Percentiles rank a stretch among this genome's conserved stretches.
These are phyloP conservation scores for Corylus heterophylla DNA, from an alignment of 306 rosid species.

Conservation along the genomic window DNA sequence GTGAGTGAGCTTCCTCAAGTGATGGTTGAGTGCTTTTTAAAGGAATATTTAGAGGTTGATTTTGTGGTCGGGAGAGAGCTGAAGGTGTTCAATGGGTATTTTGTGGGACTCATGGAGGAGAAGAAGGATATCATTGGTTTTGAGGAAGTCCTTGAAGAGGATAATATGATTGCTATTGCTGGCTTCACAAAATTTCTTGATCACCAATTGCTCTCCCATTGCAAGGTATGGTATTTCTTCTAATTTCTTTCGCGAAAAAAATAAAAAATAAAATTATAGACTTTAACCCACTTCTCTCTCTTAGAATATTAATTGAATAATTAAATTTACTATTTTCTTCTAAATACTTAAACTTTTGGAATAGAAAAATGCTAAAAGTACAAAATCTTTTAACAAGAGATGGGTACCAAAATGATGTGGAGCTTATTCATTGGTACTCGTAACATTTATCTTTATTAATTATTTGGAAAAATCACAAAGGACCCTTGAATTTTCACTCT, in stretches of 20 bases:
- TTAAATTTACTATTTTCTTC: too few relatives aligned
- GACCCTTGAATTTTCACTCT: too few relatives aligned
- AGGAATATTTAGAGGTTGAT: conserved; percentile 75
- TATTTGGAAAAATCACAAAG: too few relatives aligned
- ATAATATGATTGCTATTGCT: conserved; percentile 58
- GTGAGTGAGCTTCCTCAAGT: conserved; percentile 61
- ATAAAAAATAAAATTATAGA: too few relatives aligned
- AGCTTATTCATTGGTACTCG: too few relatives aligned
- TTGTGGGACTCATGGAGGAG: conserved; percentile 67
- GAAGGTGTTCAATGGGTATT: conserved; percentile 66
- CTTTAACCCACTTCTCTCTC: too few relatives aligned
- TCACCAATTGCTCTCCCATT: conserved; percentile 42
- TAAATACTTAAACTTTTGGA: too few relatives aligned
- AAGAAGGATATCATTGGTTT: conserved; percentile 17
- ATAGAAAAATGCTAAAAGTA: too few relatives aligned
- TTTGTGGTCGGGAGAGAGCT: conserved; percentile 60
- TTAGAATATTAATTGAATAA: too few relatives aligned
- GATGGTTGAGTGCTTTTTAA: conserved; percentile 75
- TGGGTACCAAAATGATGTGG: too few relatives aligned
- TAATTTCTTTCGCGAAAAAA: neutral
- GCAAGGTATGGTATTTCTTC: conserved; percentile 50
- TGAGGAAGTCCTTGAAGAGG: conserved; percentile 34
- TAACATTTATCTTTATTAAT: too few relatives aligned
- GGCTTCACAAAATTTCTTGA: conserved; percentile 26
- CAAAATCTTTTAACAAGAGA: too few relatives aligned